Evolutionary conservation across 208 protist species (phyloP).

Genomic region (Crithidia thermophila): DNA sequence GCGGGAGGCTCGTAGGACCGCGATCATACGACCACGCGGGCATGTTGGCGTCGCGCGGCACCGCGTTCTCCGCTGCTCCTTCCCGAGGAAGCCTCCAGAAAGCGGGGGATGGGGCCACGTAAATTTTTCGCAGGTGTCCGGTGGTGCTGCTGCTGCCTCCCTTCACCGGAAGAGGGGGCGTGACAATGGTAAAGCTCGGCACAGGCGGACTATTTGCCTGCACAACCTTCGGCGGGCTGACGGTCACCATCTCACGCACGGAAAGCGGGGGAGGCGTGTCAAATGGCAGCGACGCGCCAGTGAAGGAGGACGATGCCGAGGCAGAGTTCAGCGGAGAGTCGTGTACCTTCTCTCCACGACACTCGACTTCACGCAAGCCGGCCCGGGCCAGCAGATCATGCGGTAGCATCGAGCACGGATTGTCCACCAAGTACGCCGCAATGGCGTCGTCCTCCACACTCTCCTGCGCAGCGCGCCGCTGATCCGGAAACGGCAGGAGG

Average conservation of each 20-base stretch:
- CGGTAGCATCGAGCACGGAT: conserved; percentile 13
- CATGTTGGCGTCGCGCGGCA: too few species aligned
- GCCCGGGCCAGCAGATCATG: not conserved
- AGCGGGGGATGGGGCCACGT: conserved; percentile 13
- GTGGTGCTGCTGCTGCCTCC: not conserved
- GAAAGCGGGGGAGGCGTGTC: too few species aligned
- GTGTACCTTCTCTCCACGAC: not conserved
- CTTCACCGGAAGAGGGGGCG: not conserved
- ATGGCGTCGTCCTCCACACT: conserved; percentile 13
- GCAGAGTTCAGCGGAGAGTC: too few species aligned
- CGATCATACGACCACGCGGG: not conserved
- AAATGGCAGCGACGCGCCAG: too few species aligned
- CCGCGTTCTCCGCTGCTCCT: too few species aligned
- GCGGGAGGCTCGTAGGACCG: conserved; percentile 4
- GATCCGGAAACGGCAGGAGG: not conserved
- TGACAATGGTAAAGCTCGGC: not conserved
- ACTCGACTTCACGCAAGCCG: conserved; percentile 5
- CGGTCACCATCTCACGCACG: too few species aligned
- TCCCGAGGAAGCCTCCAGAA: conserved; percentile 22
- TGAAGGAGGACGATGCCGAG: too few species aligned
- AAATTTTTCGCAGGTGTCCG: conserved; percentile 7
- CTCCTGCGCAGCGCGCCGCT: not conserved
- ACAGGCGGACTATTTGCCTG: too few species aligned
- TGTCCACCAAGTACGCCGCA: not conserved
- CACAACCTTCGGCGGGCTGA: not conserved